Evolutionary conservation across 1,284 basidiomycete species (phyloP), one percentile per base, ranked within the genome.

Genomic region (Apiotrichum akiyoshidainum): DNA sequence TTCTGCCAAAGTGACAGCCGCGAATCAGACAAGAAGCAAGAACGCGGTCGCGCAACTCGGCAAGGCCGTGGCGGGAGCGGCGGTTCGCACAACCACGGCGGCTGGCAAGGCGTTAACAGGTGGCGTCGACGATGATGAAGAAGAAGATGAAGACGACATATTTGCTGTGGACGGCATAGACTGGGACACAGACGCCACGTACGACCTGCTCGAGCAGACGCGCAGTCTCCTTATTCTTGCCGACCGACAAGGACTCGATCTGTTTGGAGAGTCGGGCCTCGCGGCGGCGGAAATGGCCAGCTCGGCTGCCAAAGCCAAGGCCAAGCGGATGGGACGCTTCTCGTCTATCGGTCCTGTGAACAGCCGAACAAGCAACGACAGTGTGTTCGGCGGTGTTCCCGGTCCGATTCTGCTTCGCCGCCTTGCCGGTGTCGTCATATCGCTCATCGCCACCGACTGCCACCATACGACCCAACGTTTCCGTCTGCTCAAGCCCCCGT

Each of bases 171-270:
- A 68, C 41, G 69, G 64, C 9, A 31, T 31, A 31, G 68, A 69
- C 1, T 70, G 66, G 58, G 69, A 74, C 44, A 69, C 64, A 1
- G 70, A 72, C 45, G 50, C 54, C 17, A 68, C 67, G 0, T 70
- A 60, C 44, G 68, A 71, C 40, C 59, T 77, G 12, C 67, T 77
- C 1, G 72, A 72, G 48, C 73, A 77, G 53, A 67, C 67, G n/a
- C 61, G 72, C n/a, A 65, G 64, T 26, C 51, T 75, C 7, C 58
- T 77, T 2, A 59, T 69, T 0, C 56, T 77, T 0, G 68, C 70
- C 5, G 64, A 70, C 5, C 65, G 60, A 40, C 71, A 73, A 50
- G 65, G 59, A 2, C 47, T 74, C 17, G 68, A 73, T 22, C 52
- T 77, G 5, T 72, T 74, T 40, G 57, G 60, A 13, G 47, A 54